Evolutionary conservation across 495 filamentous ascomycete species (phyloP).

Genomic region (Massariosphaeria phaeospora): DNA sequence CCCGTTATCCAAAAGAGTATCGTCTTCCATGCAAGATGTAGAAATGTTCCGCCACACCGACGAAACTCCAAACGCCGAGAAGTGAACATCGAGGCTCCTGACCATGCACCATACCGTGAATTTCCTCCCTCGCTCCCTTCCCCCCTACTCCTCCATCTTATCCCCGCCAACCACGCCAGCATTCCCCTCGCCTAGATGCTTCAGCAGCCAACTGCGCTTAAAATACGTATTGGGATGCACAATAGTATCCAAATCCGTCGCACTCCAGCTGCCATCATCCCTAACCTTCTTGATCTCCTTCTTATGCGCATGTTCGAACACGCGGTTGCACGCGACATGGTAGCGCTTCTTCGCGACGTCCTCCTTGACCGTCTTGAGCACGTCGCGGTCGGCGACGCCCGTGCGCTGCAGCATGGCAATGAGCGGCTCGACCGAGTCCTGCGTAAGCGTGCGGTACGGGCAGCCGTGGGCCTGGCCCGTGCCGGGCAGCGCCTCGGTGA

Average conservation of each 20-base stretch:
- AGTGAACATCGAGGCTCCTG: too few relatives aligned
- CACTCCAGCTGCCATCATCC: constrained; percentile 70
- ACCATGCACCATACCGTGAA: too few relatives aligned
- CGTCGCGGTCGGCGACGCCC: constrained; percentile 70
- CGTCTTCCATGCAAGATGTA: too few relatives aligned
- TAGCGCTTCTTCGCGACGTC: constrained; percentile 85
- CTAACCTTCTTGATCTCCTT: constrained; percentile 84
- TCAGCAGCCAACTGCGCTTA: constrained; percentile 83
- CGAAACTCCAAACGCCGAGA: not conserved
- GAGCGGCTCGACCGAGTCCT: constrained; percentile 92
- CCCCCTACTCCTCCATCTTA: constrained; percentile 25
- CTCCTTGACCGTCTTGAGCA: constrained; percentile 75
- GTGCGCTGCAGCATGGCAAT: constrained; percentile 63
- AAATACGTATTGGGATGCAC: constrained; percentile 98
- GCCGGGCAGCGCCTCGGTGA: constrained; percentile 77
- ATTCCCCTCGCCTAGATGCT: constrained; percentile 55
- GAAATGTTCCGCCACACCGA: too few relatives aligned
- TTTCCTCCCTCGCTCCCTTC: not conserved
- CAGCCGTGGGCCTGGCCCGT: constrained; percentile 87
- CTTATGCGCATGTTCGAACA: constrained; percentile 86
- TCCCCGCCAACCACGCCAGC: constrained; percentile 26
- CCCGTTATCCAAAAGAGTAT: too few relatives aligned
- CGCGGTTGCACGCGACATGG: constrained; percentile 94
- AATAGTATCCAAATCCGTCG: constrained; percentile 86
- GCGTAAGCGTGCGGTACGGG: constrained; percentile 85